Percentiles rank a stretch among this genome's conserved stretches.
These are phyloP conservation scores for Meira miltonrushii DNA, from an alignment of 1,284 basidiomycete genomes.

Conservation along the genomic window DNA sequence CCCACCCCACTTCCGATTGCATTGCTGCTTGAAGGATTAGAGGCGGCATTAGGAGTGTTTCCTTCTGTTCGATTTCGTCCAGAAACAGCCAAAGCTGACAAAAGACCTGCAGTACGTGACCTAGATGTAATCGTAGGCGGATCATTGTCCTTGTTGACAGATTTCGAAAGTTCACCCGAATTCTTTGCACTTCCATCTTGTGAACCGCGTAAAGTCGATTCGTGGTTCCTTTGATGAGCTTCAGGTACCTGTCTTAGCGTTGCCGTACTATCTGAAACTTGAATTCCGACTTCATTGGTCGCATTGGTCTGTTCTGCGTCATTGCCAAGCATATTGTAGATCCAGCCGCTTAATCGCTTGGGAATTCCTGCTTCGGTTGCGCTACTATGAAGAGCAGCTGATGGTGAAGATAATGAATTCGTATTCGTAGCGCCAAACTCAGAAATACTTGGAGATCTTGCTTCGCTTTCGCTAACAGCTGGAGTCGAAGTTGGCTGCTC, in stretches of 20 bases:
- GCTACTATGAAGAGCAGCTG: too few relatives aligned
- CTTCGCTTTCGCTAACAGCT: slow-evolving; percentile 4
- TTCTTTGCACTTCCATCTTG: background rate
- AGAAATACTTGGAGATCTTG: too few relatives aligned
- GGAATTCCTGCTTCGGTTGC: slow-evolving; percentile 16
- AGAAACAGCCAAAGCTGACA: slow-evolving; percentile 4
- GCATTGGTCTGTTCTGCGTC: slow-evolving; percentile 15
- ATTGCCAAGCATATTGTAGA: slow-evolving; percentile 34
- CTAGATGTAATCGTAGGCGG: background rate
- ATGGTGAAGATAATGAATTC: too few relatives aligned
- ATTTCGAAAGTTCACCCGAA: background rate
- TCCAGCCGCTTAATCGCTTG: slow-evolving; percentile 38
- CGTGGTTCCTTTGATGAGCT: background rate
- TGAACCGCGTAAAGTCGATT: background rate
- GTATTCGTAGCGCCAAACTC: too few relatives aligned
- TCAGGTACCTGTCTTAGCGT: background rate
- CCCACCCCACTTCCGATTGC: slow-evolving; percentile 6
- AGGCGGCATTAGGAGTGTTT: background rate
- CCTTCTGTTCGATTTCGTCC: background rate
- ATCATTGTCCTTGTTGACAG: background rate
- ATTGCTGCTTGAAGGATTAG: background rate
- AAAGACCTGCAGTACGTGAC: slow-evolving; percentile 3
- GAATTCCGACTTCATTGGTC: slow-evolving; percentile 10
- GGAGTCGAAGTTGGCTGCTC: background rate
- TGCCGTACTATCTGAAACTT: background rate